These are phyloP conservation scores for Termitomyces sp. DNA, from an alignment of 768 basidiomycete genomes.

Conservation along the genomic window DNA sequence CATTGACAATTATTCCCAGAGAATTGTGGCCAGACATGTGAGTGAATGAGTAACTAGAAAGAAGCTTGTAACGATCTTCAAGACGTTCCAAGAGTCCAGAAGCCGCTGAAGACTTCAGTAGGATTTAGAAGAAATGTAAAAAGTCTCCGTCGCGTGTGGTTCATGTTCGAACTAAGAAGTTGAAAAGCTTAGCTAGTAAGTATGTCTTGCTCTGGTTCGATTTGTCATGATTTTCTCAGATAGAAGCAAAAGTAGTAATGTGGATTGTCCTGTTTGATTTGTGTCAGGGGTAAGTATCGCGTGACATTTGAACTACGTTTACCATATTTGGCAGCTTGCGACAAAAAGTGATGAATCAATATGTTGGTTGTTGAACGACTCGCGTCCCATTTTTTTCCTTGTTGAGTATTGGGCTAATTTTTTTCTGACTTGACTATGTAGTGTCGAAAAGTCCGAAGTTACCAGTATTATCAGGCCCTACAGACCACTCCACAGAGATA, in stretches of 20 bases:
- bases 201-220: neutral
- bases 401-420: neutral
- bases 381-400: neutral
- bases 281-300: neutral
- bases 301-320: constrained; percentile 25
- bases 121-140: too few relatives aligned
- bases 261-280: neutral
- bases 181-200: neutral
- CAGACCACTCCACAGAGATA: too few relatives aligned
- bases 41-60: neutral
- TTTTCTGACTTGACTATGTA: neutral
- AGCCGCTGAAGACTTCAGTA: neutral
- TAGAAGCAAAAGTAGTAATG: neutral
- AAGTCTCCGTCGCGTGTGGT: neutral
- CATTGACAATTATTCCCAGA: neutral
- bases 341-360: neutral
- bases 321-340: constrained; percentile 25
- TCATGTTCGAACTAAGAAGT: neutral
- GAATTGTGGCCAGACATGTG: neutral
- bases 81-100: neutral
- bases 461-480: neutral
- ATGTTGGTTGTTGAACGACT: neutral
- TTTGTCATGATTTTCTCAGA: neutral
- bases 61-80: neutral
- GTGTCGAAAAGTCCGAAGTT: neutral